phyloP scores from a whole-genome alignment of 768 basidiomycete species.

The Trametes cubensis region DNA sequence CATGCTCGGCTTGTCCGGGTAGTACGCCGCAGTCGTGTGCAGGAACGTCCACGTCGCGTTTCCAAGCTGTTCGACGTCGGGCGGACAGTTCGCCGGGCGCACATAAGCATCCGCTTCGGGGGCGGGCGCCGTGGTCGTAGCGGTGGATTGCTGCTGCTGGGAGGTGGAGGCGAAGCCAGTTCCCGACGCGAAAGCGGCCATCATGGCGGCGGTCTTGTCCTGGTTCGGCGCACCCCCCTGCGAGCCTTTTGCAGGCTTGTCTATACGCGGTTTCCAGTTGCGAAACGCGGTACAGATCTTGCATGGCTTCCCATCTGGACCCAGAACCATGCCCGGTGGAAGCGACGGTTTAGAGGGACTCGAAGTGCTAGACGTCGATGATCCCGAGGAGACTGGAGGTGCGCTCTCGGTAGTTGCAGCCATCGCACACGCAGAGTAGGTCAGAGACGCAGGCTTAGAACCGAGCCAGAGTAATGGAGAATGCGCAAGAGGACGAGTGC shows the following conservation, averaged over 20 bases:
- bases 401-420: background rate
- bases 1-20: conserved; percentile 78
- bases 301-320: conserved; percentile 94
- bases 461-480: too few relatives aligned
- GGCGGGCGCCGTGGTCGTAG: conserved; percentile 11
- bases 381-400: background rate
- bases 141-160: conserved; percentile 7
- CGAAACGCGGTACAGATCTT: conserved; percentile 87
- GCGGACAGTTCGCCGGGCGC: conserved; percentile 75
- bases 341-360: conserved; percentile 35
- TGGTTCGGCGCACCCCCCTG: background rate
- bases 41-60: conserved; percentile 96
- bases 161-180: conserved; percentile 30
- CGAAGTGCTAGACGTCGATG: conserved; percentile 3
- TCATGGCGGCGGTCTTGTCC: conserved; percentile 39
- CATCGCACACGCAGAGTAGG: too few relatives aligned
- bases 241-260: conserved; percentile 29
- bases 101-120: conserved; percentile 37
- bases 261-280: conserved; percentile 55
- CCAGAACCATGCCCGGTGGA: conserved; percentile 85
- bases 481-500: too few relatives aligned
- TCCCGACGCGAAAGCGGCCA: conserved; percentile 39
- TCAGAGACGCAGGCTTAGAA: too few relatives aligned
- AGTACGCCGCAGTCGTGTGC: conserved; percentile 94
- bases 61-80: conserved; percentile 88